Conservation (phyloP, 2,329 filamentous ascomycete species). For the Venturia effusa region DNA sequence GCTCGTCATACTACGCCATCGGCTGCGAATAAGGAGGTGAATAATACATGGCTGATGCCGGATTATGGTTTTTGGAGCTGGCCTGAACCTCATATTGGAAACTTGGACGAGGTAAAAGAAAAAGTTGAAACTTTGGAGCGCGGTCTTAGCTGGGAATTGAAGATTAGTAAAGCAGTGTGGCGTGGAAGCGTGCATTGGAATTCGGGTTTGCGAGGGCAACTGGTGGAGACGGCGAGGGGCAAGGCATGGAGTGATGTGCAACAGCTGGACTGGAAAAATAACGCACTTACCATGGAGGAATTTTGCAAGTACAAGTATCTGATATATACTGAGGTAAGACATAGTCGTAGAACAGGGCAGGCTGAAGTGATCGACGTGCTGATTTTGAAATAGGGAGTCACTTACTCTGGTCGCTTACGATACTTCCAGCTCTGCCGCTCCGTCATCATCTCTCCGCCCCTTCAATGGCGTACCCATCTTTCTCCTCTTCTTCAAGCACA, state of each 20-base stretch:
- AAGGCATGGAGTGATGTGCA: constrained; percentile 37
- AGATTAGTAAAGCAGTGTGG: constrained; percentile 39
- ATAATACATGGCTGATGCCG: constrained; percentile 16
- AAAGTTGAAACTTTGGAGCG: constrained; percentile 16
- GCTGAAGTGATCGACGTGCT: background rate
- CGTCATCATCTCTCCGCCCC: constrained; percentile 38
- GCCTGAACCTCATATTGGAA: constrained; percentile 13
- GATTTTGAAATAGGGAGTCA: background rate
- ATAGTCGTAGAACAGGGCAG: background rate
- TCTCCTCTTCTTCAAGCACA: constrained; percentile 33
- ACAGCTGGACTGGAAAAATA: constrained; percentile 15
- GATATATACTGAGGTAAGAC: constrained; percentile 15
- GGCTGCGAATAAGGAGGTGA: constrained; percentile 5
- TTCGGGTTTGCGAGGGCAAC: constrained; percentile 23
- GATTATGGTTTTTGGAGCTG: constrained; percentile 17
- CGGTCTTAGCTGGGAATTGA: constrained; percentile 21
- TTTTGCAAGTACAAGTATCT: constrained; percentile 14
- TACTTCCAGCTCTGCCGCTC: constrained; percentile 26
- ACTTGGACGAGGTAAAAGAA: constrained; percentile 14
- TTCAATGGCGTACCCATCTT: constrained; percentile 39
- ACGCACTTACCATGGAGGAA: background rate
- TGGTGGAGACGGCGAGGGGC: constrained; percentile 27
- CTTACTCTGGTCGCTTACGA: constrained; percentile 22
- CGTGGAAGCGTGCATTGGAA: constrained; percentile 32
- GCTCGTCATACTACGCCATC: background rate